Percentiles rank a stretch among this genome's conserved stretches.
These are phyloP conservation scores for Phoma sp. DNA, from an alignment of 2,329 filamentous ascomycete species.

Conservation along the genomic window DNA sequence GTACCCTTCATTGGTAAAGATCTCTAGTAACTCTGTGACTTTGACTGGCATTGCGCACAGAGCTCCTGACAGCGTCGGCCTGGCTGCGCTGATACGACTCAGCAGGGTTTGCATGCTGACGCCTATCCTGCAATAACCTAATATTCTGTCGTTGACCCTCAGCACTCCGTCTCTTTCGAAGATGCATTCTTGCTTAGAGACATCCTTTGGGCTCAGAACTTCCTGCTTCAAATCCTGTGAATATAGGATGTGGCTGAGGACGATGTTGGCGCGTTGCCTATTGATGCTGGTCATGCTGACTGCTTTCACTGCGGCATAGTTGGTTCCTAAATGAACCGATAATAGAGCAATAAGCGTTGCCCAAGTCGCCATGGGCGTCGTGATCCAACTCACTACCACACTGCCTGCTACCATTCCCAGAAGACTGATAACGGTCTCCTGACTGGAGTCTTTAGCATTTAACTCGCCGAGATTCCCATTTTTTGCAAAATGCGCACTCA, in stretches of 20 bases:
- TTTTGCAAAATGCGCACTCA: conserved; percentile 90
- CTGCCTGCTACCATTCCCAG: conserved; percentile 86
- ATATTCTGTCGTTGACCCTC: conserved; percentile 52
- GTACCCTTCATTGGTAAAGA: conserved; percentile 62
- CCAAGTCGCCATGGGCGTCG: conserved; percentile 75
- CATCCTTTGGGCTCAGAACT: conserved; percentile 68
- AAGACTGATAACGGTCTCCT: conserved; percentile 91
- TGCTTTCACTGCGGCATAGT: conserved; percentile 82
- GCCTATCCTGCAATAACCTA: conserved; percentile 64
- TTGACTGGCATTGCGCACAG: conserved; percentile 39
- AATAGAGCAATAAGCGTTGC: conserved; percentile 73
- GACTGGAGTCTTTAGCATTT: conserved; percentile 93
- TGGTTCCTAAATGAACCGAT: conserved; percentile 78
- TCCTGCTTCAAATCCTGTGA: conserved; percentile 28
- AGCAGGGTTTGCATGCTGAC: conserved; percentile 49
- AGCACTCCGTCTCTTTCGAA: conserved; percentile 71
- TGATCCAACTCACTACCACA: conserved; percentile 76
- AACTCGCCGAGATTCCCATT: conserved; percentile 89
- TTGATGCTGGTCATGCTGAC: conserved; percentile 87
- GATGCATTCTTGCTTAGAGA: conserved; percentile 64
- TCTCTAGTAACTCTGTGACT: conserved; percentile 56
- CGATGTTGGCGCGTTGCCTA: conserved; percentile 80
- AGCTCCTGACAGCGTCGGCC: conserved; percentile 35
- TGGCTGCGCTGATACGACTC: conserved; percentile 31
- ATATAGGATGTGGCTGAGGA: conserved; percentile 62